A percentile compares a stretch with the other conserved stretches of the same genome.
Evolutionary conservation across 1,284 basidiomycete genomes (phyloP).

Genomic region (Butyriboletus regius): DNA sequence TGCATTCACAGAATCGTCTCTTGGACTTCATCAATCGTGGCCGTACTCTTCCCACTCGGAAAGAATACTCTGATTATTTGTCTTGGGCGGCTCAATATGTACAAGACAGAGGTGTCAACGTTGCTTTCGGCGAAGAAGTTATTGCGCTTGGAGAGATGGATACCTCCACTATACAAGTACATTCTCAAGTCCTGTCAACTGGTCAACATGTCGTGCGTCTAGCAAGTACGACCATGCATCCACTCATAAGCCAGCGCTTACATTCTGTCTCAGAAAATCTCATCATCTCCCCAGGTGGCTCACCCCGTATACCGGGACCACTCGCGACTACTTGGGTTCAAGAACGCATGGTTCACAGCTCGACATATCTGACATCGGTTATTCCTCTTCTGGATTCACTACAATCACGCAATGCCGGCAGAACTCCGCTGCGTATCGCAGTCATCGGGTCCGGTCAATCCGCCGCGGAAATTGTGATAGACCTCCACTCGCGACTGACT

Average conservation of each 20-base stretch:
- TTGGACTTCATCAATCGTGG: conserved; percentile 71
- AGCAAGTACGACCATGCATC: conserved; percentile 35
- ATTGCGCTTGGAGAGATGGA: conserved; percentile 35
- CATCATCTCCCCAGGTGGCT: conserved; percentile 49
- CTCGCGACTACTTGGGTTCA: conserved; percentile 33
- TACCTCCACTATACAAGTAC: conserved; percentile 37
- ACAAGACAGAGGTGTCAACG: conserved; percentile 38
- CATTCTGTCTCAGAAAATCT: conserved; percentile 36
- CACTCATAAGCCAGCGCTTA: conserved; percentile 8
- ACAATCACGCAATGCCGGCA: conserved; percentile 11
- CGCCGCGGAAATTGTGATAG: conserved; percentile 48
- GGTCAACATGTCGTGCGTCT: conserved; percentile 33
- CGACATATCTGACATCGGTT: conserved; percentile 40
- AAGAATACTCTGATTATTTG: conserved; percentile 60
- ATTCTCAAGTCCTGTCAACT: conserved; percentile 33
- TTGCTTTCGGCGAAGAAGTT: conserved; percentile 47
- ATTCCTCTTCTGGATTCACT: conserved; percentile 32
- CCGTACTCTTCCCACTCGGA: conserved; percentile 86
- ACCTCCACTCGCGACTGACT: conserved; percentile 41
- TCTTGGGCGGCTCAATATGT: conserved; percentile 48
- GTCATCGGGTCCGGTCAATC: conserved; percentile 54
- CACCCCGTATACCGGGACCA: conserved; percentile 39
- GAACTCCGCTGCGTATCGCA: conserved; percentile 40
- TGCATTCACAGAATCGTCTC: conserved; percentile 47
- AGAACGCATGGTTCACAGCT: conserved; percentile 40